These are phyloP conservation scores for Hypoxylon sp. DNA, from an alignment of 2,329 filamentous ascomycete species.

Conservation along the genomic window DNA sequence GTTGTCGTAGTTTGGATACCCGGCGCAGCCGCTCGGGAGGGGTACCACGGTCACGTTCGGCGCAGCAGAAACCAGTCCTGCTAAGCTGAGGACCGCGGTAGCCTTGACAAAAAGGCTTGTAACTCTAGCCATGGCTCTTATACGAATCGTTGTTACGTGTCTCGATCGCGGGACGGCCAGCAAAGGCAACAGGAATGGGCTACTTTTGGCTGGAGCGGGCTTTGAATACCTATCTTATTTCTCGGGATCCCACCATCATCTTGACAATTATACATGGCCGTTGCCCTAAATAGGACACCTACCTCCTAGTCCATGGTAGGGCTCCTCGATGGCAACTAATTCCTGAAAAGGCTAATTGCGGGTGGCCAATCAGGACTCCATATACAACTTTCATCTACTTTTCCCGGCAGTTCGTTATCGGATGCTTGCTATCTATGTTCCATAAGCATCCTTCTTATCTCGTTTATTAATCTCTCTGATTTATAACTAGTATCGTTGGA, in stretches of 20 bases:
- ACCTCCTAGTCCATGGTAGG: background rate
- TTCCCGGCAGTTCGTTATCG: constrained; percentile 17
- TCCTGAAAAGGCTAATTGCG: constrained; percentile 8
- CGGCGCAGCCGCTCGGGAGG: constrained; percentile 34
- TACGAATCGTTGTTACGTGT: background rate
- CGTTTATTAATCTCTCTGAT: background rate
- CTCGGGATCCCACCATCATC: background rate
- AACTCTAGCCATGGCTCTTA: background rate
- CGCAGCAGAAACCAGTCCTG: constrained; percentile 4
- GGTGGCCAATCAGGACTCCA: background rate
- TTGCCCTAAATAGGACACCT: background rate
- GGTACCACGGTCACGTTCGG: constrained; percentile 39
- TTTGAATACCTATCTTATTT: background rate
- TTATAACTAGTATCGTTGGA: background rate
- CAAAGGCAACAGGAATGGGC: background rate
- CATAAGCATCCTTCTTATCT: background rate
- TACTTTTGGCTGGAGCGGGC: background rate
- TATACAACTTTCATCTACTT: constrained; percentile 9
- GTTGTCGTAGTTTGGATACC: constrained; percentile 41
- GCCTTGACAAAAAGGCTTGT: background rate
- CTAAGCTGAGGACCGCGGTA: constrained; percentile 2
- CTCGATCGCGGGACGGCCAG: background rate
- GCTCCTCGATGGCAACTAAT: background rate
- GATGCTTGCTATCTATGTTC: background rate
- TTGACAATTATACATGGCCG: background rate